A percentile compares a stretch with the other conserved stretches of the same genome.
phyloP scores from a whole-genome alignment of 2,329 filamentous ascomycete species.

The Beauveria sp. region DNA sequence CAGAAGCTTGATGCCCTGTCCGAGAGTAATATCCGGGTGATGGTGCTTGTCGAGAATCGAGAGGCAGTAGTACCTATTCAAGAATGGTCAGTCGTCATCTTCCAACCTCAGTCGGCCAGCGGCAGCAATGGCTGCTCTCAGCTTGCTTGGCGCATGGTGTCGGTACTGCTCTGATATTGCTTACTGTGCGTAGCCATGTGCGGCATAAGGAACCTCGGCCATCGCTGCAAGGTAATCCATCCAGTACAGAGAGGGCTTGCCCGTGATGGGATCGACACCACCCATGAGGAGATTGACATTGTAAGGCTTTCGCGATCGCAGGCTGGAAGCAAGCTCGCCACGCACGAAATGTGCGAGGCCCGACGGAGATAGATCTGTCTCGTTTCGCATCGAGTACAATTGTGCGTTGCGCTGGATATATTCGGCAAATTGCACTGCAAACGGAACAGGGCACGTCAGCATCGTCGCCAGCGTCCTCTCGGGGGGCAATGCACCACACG shows the following conservation, averaged over 20 bases:
- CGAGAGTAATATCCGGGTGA: constrained; percentile 84
- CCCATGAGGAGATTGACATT: constrained; percentile 94
- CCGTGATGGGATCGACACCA: constrained; percentile 84
- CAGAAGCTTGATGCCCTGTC: constrained; percentile 85
- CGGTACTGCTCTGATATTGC: constrained; percentile 24
- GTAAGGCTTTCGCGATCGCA: constrained; percentile 90
- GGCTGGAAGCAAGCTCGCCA: constrained; percentile 80
- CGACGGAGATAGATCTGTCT: constrained; percentile 80
- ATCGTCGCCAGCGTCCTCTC: background rate
- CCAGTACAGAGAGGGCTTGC: constrained; percentile 92
- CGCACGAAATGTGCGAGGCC: constrained; percentile 91
- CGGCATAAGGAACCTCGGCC: constrained; percentile 86
- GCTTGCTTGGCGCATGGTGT: background rate
- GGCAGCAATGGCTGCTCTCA: background rate
- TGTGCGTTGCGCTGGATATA: constrained; percentile 98
- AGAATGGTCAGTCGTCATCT: background rate
- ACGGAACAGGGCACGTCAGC: background rate
- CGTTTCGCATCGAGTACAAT: constrained; percentile 97
- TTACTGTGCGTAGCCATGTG: constrained; percentile 95
- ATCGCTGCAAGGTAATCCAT: constrained; percentile 90
- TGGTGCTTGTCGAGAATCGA: constrained; percentile 98
- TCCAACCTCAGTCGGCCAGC: no score
- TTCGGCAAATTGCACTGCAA: constrained; percentile 91
- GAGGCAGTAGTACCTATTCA: constrained; percentile 82
- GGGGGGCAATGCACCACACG: background rate